Evolutionary conservation across 2,329 filamentous ascomycete genomes (phyloP).

Genomic region (Ophiostoma sp.): DNA sequence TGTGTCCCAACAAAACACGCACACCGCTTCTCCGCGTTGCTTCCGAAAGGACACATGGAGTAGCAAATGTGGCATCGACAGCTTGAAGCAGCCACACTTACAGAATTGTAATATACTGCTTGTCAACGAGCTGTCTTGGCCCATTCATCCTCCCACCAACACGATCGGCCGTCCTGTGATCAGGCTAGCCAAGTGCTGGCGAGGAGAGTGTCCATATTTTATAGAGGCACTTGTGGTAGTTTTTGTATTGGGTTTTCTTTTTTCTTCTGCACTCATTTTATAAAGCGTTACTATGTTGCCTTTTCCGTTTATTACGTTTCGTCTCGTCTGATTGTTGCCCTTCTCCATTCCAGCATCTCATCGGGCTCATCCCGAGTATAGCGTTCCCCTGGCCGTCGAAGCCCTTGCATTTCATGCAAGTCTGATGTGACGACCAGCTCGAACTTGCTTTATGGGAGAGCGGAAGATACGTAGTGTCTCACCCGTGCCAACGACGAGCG

Average conservation of each 20-base stretch:
- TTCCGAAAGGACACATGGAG: conserved; percentile 22
- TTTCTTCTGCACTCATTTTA: not conserved
- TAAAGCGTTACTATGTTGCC: not conserved
- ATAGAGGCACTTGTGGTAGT: not conserved
- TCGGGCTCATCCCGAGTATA: not conserved
- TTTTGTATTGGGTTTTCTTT: not conserved
- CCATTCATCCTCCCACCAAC: not conserved
- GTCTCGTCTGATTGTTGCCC: not conserved
- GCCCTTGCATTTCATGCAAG: not conserved
- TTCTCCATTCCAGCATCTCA: not conserved
- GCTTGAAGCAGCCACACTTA: not conserved
- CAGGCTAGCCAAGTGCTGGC: not conserved
- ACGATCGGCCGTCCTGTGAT: not conserved
- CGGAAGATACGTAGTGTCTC: not conserved
- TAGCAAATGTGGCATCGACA: not conserved
- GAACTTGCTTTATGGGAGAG: not conserved
- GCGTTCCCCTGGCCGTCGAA: not conserved
- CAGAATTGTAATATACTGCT: not conserved
- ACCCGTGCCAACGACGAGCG: not conserved
- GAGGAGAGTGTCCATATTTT: not conserved
- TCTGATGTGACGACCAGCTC: not conserved
- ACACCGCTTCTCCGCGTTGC: conserved; percentile 9
- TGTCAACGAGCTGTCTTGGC: not conserved
- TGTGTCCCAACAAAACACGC: conserved; percentile 9
- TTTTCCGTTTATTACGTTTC: not conserved